Percentiles rank a stretch among this genome's conserved stretches.
phyloP scores from a whole-genome alignment of 768 basidiomycete genomes.

The Omphalotus guepiniiformis region DNA sequence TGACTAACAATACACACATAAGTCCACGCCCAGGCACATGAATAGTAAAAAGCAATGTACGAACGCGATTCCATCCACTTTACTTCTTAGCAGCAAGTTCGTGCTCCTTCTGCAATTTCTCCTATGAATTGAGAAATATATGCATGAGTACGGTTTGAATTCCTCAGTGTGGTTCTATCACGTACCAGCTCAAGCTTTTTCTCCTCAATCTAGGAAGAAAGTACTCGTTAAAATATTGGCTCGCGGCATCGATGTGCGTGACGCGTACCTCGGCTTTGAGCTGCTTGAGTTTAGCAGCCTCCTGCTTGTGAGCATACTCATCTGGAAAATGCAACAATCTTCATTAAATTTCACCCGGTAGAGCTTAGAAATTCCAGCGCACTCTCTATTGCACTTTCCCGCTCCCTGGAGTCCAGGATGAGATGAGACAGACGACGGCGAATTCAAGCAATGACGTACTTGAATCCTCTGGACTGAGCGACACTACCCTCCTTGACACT shows the following conservation, averaged over 20 bases:
- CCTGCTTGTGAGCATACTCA: constrained; percentile 59
- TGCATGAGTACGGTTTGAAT: background rate
- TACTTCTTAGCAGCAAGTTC: constrained; percentile 3
- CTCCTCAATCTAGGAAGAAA: constrained; percentile 1
- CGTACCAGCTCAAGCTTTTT: constrained; percentile 7
- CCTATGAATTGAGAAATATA: background rate
- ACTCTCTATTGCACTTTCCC: constrained; percentile 71
- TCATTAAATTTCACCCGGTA: background rate
- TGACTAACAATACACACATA: no score
- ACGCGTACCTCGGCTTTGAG: constrained; percentile 46
- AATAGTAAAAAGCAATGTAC: no score
- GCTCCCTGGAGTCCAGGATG: constrained; percentile 46
- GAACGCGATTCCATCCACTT: no score
- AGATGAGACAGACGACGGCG: constrained; percentile 16
- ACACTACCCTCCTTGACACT: constrained; percentile 50
- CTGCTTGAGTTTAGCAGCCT: constrained; percentile 54
- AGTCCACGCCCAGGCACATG: no score
- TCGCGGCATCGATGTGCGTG: background rate
- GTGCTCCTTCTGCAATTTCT: constrained; percentile 9
- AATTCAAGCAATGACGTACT: constrained; percentile 31
- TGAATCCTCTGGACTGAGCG: constrained; percentile 60
- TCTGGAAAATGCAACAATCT: constrained; percentile 34
- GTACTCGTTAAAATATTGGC: background rate
- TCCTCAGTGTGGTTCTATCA: background rate
- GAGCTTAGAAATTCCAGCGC: constrained; percentile 15